phyloP scores from a whole-genome alignment of 495 filamentous ascomycete genomes.

The Hypoxylon crocopeplum region DNA sequence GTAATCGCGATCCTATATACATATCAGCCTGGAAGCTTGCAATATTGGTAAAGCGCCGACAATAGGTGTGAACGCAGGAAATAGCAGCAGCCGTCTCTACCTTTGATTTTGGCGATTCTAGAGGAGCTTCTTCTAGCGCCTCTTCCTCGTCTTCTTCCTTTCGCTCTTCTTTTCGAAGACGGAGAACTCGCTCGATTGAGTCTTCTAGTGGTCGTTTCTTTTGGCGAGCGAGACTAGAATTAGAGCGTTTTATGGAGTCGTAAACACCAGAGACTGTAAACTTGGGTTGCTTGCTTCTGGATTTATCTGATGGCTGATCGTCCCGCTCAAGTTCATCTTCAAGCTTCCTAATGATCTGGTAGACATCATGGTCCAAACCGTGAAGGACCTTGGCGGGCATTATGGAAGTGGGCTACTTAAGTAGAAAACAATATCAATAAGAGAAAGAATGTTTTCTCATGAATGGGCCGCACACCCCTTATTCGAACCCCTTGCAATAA shows the following conservation, averaged over 20 bases:
- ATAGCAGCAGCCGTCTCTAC: conserved; percentile 16
- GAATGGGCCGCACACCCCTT: no score
- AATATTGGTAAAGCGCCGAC: not conserved
- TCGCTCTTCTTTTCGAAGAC: conserved; percentile 71
- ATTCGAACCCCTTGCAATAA: no score
- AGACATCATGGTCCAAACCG: conserved; percentile 58
- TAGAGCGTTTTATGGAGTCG: conserved; percentile 79
- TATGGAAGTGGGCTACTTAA: not conserved
- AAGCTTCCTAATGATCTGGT: conserved; percentile 76
- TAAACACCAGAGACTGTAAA: conserved; percentile 71
- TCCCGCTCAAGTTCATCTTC: conserved; percentile 64
- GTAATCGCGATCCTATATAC: conserved; percentile 61
- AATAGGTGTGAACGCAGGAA: not conserved
- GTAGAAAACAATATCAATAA: not conserved
- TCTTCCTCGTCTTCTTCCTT: conserved; percentile 64
- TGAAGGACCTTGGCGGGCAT: conserved; percentile 37
- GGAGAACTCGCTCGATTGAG: conserved; percentile 84
- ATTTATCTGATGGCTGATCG: conserved; percentile 25
- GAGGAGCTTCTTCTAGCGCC: conserved; percentile 64
- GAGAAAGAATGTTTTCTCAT: not conserved
- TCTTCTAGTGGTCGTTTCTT: conserved; percentile 83
- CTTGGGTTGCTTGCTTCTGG: conserved; percentile 38
- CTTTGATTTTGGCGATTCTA: conserved; percentile 44
- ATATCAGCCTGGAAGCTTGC: conserved; percentile 4
- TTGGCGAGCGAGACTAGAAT: conserved; percentile 80